A percentile compares a stretch with the other conserved stretches of the same genome.
Evolutionary conservation across 306 rosid genomes (phyloP).

Genomic region (Lathyrus sativus): DNA sequence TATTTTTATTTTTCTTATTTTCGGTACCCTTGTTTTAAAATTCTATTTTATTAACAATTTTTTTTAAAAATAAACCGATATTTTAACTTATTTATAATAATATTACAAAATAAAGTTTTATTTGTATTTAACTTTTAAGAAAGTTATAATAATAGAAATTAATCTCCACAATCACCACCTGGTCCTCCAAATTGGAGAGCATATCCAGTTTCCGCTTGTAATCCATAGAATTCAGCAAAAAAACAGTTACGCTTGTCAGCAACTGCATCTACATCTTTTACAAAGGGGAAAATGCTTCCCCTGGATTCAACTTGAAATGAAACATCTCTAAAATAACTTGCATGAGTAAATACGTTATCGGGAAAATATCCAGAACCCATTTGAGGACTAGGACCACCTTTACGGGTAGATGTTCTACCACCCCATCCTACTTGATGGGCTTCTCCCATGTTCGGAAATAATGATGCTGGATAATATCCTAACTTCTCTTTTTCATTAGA

Average conservation of each 20-base stretch:
- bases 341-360: neutral
- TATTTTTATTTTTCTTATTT: no score
- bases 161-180: neutral
- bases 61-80: no score
- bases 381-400: neutral
- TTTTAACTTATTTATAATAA: no score
- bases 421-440: conserved; percentile 22
- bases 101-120: no score
- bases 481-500: accelerated
- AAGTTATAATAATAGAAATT: neutral
- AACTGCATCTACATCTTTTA: no score
- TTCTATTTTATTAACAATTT: no score
- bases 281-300: no score
- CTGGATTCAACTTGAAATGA: neutral
- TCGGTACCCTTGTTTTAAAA: no score
- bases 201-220: neutral
- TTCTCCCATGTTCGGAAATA: neutral
- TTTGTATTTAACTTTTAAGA: no score
- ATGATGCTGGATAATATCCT: conserved; percentile 32
- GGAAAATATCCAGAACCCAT: conserved; percentile 30
- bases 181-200: neutral
- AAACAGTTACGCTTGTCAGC: no score
- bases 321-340: neutral
- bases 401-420: neutral
- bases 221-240: neutral